Evolutionary conservation across 176 grass and related monocot species (phyloP), one percentile per base, ranked within the genome.

Genomic region (Melocanna baccifera): DNA sequence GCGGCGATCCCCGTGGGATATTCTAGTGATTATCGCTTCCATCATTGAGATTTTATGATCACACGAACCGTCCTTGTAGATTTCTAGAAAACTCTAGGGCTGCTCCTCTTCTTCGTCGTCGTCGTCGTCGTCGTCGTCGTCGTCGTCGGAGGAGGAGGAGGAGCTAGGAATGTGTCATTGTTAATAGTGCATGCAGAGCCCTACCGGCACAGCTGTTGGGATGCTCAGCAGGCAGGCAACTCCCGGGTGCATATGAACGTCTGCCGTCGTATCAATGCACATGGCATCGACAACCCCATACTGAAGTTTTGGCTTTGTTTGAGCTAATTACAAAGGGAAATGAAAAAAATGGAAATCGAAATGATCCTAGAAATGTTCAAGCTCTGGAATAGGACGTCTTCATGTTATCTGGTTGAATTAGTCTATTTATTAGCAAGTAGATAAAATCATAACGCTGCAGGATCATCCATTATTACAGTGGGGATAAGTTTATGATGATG

Each of bases 201-300:
- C 39, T 34, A 59, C 50, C 6, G 71, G 79, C 71, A 28, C 63
- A 61, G 79, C 79, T 76, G 86, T 69, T 87, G 86, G 79, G 46
- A 82, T 9, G 79, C 79, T 69, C 4, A 6, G 71, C 2, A 62
- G 71, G 63, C 79, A 69, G 71, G 63, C 79, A 69, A 87, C 71
- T 16, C 76, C 23, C 11, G 43, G 28, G 39, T 63, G 81, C 29
- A 3, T 37, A 40, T 14, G 75, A 48, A 20, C 75, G 69, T 25
- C 39, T 18, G 84, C 84, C 67, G 84, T 67, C 76, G 57, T 15
- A 86, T 80, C 76, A 80, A 86, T 65, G 76, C 84, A 73, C 75
- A 80, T 80, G 84, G 56, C 1, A 40, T 59, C 63, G 2, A 51
- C 57, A 63, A 10, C 69, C 20, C 57, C 58, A 40, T 52, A 26